Conservation (phyloP, 345 rosid genomes). For the Bruguiera parviflora region DNA sequence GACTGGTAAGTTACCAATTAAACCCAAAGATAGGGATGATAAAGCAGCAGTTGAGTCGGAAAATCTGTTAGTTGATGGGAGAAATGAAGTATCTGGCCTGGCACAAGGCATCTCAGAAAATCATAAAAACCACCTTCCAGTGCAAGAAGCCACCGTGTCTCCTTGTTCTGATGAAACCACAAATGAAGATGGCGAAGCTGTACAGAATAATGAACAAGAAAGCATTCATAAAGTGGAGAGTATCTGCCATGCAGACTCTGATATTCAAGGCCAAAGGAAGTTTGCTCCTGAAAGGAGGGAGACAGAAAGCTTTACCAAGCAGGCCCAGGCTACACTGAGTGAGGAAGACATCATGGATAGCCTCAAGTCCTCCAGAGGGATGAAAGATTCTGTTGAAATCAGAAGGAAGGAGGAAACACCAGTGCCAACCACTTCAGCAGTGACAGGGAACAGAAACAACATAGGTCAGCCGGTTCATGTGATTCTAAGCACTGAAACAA, state of each 20-base stretch:
- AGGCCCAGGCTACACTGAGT: conserved; percentile 21
- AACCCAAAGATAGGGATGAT: conserved; percentile 22
- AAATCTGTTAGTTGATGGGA: conserved; percentile 11
- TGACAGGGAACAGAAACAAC: conserved; percentile 29
- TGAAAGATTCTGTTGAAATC: conserved; percentile 32
- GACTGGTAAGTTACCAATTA: conserved; percentile 25
- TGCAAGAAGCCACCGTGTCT: conserved; percentile 20
- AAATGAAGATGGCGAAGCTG: conserved; percentile 24
- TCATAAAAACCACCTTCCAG: conserved; percentile 11
- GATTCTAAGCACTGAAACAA: conserved; percentile 29
- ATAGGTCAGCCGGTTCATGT: conserved; percentile 32
- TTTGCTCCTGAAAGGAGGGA: conserved; percentile 35
- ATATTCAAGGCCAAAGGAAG: conserved; percentile 31
- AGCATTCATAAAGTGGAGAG: conserved; percentile 26
- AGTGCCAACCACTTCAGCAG: conserved; percentile 29
- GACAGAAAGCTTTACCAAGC: conserved; percentile 26
- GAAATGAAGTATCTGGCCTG: conserved; percentile 19
- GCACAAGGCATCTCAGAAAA: conserved; percentile 16
- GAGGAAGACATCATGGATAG: conserved; percentile 37
- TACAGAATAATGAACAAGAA: conserved; percentile 25
- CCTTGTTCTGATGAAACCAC: conserved; percentile 16
- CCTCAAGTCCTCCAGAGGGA: conserved; percentile 32
- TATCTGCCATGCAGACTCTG: conserved; percentile 21
- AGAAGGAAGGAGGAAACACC: conserved; percentile 31
- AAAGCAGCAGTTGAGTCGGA: conserved; percentile 23